Evolutionary conservation across 768 basidiomycete genomes (phyloP).

Genomic region (Leccinum pellstonianum): DNA sequence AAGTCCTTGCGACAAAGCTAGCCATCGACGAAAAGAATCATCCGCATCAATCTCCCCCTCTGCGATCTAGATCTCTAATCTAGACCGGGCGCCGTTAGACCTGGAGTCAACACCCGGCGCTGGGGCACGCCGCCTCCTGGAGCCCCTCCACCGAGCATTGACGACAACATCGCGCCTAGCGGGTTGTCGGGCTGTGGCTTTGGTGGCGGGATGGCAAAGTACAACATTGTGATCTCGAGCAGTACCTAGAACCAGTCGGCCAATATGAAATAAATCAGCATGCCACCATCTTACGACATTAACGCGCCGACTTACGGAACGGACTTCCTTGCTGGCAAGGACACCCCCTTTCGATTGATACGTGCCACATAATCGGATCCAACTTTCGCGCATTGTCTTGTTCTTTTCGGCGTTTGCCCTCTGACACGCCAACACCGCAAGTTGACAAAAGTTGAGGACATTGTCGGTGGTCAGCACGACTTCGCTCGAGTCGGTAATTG

Average conservation of each 20-base stretch:
- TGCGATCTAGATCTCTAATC: slow-evolving; percentile 20
- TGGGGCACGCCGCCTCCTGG: slow-evolving; percentile 30
- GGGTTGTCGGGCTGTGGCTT: slow-evolving; percentile 72
- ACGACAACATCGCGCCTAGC: slow-evolving; percentile 85
- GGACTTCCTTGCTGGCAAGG: slow-evolving; percentile 58
- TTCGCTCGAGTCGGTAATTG: slow-evolving; percentile 51
- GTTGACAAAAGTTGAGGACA: slow-evolving; percentile 85
- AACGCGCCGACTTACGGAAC: slow-evolving; percentile 49
- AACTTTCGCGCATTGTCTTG: slow-evolving; percentile 72
- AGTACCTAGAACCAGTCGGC: slow-evolving; percentile 47
- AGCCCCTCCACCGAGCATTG: slow-evolving; percentile 75
- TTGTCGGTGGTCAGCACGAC: slow-evolving; percentile 73
- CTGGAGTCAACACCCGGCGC: slow-evolving; percentile 30
- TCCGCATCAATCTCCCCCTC: not conserved
- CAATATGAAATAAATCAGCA: not conserved
- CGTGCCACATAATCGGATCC: slow-evolving; percentile 81
- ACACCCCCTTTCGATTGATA: slow-evolving; percentile 74
- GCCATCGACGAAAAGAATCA: slow-evolving; percentile 13
- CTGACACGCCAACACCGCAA: slow-evolving; percentile 87
- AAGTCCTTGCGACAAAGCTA: slow-evolving; percentile 9
- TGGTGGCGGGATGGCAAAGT: slow-evolving; percentile 86
- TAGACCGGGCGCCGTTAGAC: slow-evolving; percentile 28
- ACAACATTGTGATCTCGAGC: slow-evolving; percentile 66
- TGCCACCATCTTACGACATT: not conserved
- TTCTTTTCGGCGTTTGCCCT: slow-evolving; percentile 79